Percentiles rank a stretch among this genome's conserved stretches.
Conservation (phyloP, 2,329 filamentous ascomycete genomes). For the Fusarium transvaalense region DNA sequence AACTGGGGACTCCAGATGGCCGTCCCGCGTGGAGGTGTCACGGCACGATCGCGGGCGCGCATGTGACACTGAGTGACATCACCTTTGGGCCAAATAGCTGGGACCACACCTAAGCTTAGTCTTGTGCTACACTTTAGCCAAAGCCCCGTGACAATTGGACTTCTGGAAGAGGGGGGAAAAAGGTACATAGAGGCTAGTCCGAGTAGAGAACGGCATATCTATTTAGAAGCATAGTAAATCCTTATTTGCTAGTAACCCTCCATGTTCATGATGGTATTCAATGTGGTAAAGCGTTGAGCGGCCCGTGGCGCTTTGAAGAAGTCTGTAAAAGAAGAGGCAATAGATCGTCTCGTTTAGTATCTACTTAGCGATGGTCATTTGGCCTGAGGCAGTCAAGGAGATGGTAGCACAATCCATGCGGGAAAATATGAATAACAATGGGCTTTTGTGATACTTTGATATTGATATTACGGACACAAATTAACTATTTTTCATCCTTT, state of each 20-base stretch:
- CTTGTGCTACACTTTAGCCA: neutral
- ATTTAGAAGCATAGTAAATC: neutral
- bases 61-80: conserved; percentile 47
- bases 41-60: conserved; percentile 28
- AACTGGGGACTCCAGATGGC: conserved; percentile 10
- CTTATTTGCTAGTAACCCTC: conserved; percentile 24
- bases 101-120: neutral
- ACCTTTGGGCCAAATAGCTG: conserved; percentile 14
- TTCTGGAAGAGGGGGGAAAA: neutral
- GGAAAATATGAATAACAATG: neutral
- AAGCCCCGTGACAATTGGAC: conserved; percentile 1
- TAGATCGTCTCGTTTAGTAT: neutral
- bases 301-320: conserved; percentile 30
- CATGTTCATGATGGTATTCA: conserved; percentile 8
- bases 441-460: neutral
- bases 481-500: conserved; percentile 2
- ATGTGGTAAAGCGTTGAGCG: conserved; percentile 25
- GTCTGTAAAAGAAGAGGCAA: neutral
- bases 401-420: neutral
- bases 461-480: neutral
- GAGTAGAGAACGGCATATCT: neutral
- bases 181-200: conserved; percentile 13
- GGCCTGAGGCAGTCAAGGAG: no score
- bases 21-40: conserved; percentile 33
- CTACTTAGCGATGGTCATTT: neutral